Conservation (phyloP, 1,139 yeast genomes). For the Taiozyma sp. region DNA sequence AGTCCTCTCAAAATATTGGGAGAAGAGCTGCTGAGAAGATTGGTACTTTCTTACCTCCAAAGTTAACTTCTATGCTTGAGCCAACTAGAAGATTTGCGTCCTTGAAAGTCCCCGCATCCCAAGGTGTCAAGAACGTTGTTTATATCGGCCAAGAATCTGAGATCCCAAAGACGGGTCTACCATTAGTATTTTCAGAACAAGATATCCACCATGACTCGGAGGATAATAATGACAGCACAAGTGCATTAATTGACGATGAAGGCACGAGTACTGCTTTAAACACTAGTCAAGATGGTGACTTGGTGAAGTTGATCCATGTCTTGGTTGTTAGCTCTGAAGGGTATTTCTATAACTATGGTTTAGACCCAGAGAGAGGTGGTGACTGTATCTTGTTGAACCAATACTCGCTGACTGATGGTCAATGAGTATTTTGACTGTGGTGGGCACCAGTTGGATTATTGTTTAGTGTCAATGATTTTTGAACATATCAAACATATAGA, state of each 20-base stretch:
- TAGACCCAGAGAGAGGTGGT: conserved; percentile 89
- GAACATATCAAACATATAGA: not conserved
- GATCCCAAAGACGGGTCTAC: conserved; percentile 22
- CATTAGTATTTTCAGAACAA: conserved; percentile 15
- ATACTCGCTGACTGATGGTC: conserved; percentile 36
- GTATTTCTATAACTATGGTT: conserved; percentile 72
- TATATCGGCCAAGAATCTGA: conserved; percentile 42
- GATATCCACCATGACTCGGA: not conserved
- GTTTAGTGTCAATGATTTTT: conserved; percentile 14
- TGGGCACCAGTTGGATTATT: not conserved
- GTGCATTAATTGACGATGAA: not conserved
- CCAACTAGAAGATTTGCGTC: conserved; percentile 95
- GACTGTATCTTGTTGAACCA: conserved; percentile 81
- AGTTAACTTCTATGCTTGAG: conserved; percentile 81
- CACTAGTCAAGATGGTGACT: conserved; percentile 33
- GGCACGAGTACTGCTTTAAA: conserved; percentile 12
- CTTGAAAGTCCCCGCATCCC: conserved; percentile 67
- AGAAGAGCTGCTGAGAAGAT: conserved; percentile 83
- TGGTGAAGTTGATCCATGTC: conserved; percentile 53
- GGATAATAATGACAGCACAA: not conserved
- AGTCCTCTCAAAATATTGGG: conserved; percentile 45
- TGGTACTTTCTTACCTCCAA: conserved; percentile 82
- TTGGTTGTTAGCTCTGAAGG: conserved; percentile 89
- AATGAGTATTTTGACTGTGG: conserved; percentile 6
- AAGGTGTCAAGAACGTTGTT: conserved; percentile 59